Base-by-base conservation (phyloP, 192 early-diverging fungal genomes). In the Coemansia sp. region DNA sequence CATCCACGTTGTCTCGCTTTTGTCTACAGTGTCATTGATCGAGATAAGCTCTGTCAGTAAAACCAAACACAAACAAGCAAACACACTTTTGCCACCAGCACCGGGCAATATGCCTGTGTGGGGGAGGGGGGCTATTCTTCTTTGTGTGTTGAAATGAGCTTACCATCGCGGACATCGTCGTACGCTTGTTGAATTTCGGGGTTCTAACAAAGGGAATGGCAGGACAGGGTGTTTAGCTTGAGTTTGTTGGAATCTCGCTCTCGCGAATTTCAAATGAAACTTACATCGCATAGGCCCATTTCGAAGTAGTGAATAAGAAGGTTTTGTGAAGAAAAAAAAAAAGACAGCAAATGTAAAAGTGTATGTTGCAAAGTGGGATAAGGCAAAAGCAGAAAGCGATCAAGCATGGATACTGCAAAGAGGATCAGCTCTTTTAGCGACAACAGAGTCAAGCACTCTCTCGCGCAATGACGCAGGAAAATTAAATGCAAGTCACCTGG, bases 1-100 rank as follows among this genome's bases (percentile, higher is more conserved):
- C 33, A 89, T 74, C 87, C 91, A 88, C 61, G 82, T 82, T 19
- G 80, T 83, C 58, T 82, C 75, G 40, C 65, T 69, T 66, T 86
- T 86, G 70, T 86, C 82, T 74, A 74, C 34, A 20, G 13, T 48
- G 45, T 17, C 17, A n/a, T 6, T 6, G 14, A 15, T 48, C 45
- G 22, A 57, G 15, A 19, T 7, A 48, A 48, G 45, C 45, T 4
- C 14, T 19, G 45, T 48, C 45, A 48, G 45, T 19, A 48, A 7
- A 19, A 40, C 11, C 38, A 29, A 29, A 29, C 29, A 29, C 3
- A 29, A 29, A 29, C 1, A 29, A 29, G 29, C 29, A 29, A 3
- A 1, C 29, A 3, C 29, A 29, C 29, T 29, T 29, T 29, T 3
- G 29, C 29, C 29, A 29, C 29, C 29, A 29, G 3, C 29, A 29